Percentiles rank a stretch among this genome's conserved stretches.
Conservation (phyloP, 2,329 filamentous ascomycete genomes). For the Sarocladiaceae sp. region DNA sequence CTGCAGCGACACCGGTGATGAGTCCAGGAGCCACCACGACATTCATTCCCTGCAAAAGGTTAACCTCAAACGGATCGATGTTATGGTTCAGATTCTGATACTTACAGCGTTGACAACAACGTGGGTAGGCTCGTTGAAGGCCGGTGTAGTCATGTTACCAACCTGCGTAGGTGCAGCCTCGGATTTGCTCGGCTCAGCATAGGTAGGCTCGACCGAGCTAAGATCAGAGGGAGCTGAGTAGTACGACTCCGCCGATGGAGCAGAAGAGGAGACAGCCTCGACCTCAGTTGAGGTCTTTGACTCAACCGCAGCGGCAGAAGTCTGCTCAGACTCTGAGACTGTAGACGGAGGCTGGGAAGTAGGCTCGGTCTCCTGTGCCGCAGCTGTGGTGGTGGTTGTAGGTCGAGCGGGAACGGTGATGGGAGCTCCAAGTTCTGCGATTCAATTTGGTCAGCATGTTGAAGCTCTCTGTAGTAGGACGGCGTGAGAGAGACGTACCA, state of each 20-base stretch:
- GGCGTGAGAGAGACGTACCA: neutral
- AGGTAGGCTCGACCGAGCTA: neutral
- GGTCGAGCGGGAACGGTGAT: constrained; percentile 5
- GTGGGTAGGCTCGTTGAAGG: neutral
- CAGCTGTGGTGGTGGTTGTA: constrained; percentile 3
- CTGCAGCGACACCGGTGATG: neutral
- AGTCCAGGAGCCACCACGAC: neutral
- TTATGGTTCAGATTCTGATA: neutral
- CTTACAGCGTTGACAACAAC: neutral
- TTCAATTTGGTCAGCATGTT: neutral
- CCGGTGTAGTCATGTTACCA: neutral
- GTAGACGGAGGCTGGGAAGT: neutral
- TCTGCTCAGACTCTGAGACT: neutral
- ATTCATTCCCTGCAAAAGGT: neutral
- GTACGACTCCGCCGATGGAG: too few species aligned
- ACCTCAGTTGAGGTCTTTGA: neutral
- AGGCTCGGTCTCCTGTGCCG: constrained; percentile 1
- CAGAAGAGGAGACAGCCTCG: neutral
- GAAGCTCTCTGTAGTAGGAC: neutral
- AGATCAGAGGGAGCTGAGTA: neutral
- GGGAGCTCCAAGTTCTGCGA: constrained; percentile 1
- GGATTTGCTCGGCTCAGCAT: neutral
- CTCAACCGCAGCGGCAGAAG: neutral
- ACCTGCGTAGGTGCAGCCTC: neutral
- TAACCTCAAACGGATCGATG: neutral